Base-by-base conservation (phyloP, 192 early-diverging fungal genomes). In the Spinellus fusiger region DNA sequence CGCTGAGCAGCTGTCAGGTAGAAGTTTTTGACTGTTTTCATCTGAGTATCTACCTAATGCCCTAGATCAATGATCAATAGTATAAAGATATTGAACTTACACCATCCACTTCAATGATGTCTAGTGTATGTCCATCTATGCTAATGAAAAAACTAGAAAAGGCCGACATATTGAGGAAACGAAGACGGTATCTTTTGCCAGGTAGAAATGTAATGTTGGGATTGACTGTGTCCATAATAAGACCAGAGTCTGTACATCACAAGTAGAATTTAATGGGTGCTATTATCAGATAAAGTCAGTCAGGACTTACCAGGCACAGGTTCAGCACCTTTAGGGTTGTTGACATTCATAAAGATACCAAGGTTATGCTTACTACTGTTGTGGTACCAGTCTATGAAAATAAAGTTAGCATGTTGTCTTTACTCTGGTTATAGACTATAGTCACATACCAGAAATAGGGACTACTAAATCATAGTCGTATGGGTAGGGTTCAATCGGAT, bases 111-210 rank as follows among this genome's bases (percentile, higher is more conserved):
- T 90, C 89, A 62, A 90, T 86, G 16, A 90, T 71, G 26, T 79
- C 73, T 62, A 90, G 64, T 8, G 71, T 59, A 70, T 89, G 89
- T 13, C 82, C 77, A 65, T 86, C 86, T 54, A 91, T 82, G 37
- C 80, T 83, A 62, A 91, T 77, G 47, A 76, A 59, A 74, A 83
- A 91, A 23, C 73, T 67, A 8, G 83, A 73, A 31, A 88, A 80
- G 15, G 80, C 82, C 52, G 80, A 83, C 79, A 86, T 87, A 63
- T 84, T 86, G 73, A 93, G 84, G 31, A 93, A 49, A 8, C 92
- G 84, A 51, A 93, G 56, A 23, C 88, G 83, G 70, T 91, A 91
- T 5, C 80, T 87, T 70, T 87, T 90, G 49, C 87, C 86, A 0
- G 86, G 75, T 46, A 38, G 60, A 64, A 93, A 86, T 27, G 56